A percentile compares a stretch with the other conserved stretches of the same genome.
These are phyloP conservation scores for Blastocystis sp. DNA, from an alignment of 352 stramenopile species.

Conservation along the genomic window DNA sequence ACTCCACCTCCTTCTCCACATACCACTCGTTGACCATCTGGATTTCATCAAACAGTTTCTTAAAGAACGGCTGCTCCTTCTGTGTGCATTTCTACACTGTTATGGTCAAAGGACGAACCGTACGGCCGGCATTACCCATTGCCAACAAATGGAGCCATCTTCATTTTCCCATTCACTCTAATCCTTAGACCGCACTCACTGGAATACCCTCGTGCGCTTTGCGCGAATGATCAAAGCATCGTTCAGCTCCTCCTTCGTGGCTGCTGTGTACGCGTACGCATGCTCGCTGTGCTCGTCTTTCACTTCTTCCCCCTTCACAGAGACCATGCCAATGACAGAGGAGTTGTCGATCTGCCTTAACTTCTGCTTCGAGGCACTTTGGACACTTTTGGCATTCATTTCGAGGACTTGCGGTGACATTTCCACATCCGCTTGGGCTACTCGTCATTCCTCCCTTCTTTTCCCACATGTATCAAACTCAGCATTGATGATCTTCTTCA, in stretches of 20 bases:
- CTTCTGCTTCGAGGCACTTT: neutral
- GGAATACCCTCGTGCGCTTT: neutral
- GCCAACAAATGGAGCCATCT: constrained; percentile 13
- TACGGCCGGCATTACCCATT: constrained; percentile 50
- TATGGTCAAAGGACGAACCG: neutral
- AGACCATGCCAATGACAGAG: constrained; percentile 22
- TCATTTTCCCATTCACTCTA: constrained; percentile 66
- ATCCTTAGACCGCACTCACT: neutral
- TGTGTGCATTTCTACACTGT: neutral
- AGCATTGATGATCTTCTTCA: constrained; percentile 64
- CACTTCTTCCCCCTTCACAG: constrained; percentile 23
- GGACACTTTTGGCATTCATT: neutral
- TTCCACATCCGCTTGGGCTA: constrained; percentile 32
- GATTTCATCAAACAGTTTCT: constrained; percentile 61
- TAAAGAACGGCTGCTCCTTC: constrained; percentile 64
- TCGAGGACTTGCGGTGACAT: neutral
- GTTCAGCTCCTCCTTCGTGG: neutral
- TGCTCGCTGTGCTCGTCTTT: neutral
- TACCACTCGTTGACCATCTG: constrained; percentile 68
- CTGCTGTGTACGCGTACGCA: constrained; percentile 22
- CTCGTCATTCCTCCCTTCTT: neutral
- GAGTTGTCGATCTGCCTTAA: constrained; percentile 31
- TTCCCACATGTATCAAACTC: neutral
- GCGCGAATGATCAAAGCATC: constrained; percentile 47
- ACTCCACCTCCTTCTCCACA: constrained; percentile 44